Base-by-base conservation (phyloP, 495 filamentous ascomycete genomes). In the Chaetomidium leptoderma region DNA sequence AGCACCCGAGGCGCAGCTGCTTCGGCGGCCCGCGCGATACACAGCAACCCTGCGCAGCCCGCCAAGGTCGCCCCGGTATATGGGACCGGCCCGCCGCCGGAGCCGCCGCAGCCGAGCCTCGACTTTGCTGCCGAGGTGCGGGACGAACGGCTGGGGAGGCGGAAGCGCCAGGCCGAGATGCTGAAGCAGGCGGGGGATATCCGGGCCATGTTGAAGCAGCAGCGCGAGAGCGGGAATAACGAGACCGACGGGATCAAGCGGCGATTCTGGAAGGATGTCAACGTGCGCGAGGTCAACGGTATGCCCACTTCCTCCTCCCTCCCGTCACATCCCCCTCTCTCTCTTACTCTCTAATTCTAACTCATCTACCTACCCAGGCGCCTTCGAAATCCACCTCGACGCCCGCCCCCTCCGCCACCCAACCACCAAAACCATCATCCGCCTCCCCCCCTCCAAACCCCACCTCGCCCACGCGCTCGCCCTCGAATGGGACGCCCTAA, bases 401-500 rank as follows among this genome's bases (percentile, higher is more conserved):
- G 73, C 76, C 33, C 82, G 90, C 23, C 84, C 92, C 14, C 83
- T 98, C 50, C 85, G 91, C 61, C 84, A 80, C 17, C 92, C 91
- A 0, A 76, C 79, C 21, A 76, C 76, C 0, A 89, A 79, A 44
- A 70, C 79, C 16, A 75, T 87, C 53, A 80, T 98, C 61, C 78
- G 79, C 3, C 65, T 97, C 30, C 92, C 93, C 0, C 65, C 72
- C 0, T 77, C 77, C 48, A 97, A 97, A 67, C 84, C 85, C 13
- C 81, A 90, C 55, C 86, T 98, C 14, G 93, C 95, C n/a, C 76
- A 82, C 26, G 87, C 89, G 27, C 82, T 98, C 46, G 93, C 92
- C 0, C 69, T 93, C 10, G 93, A 98, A 74, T 98, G 93, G 93
- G 90, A 95, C 67, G 79, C 85, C 37, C 82, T 97, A 53, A 78